A percentile compares a stretch with the other conserved stretches of the same genome.
phyloP scores from a whole-genome alignment of 371 early-diverging fungal species.

The Mucor indicus region DNA sequence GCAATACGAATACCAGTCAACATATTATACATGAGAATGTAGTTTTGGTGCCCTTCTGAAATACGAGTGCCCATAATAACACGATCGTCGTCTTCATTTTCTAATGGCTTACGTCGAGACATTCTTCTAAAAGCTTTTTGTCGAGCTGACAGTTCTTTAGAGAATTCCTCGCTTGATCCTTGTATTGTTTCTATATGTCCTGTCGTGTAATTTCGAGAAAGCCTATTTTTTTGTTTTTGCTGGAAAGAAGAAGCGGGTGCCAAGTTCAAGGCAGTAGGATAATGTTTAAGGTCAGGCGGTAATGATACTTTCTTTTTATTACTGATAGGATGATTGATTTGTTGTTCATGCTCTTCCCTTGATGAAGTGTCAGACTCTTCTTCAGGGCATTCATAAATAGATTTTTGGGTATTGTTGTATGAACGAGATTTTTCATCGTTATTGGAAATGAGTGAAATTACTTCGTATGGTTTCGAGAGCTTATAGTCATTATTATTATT shows the following conservation, averaged over 20 bases:
- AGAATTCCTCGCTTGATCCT: constrained; percentile 23
- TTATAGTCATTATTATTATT: constrained; percentile 2
- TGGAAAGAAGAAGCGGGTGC: constrained; percentile 17
- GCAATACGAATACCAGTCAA: constrained; percentile 83
- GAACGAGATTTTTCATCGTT: constrained; percentile 15
- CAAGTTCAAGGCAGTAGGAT: constrained; percentile 21
- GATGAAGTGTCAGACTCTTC: too few relatives aligned
- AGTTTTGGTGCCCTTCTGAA: constrained; percentile 59
- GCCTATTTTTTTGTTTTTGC: constrained; percentile 6
- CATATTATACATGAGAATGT: constrained; percentile 94
- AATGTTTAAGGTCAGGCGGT: constrained; percentile 8
- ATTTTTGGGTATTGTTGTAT: constrained; percentile 1
- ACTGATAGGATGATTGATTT: too few relatives aligned
- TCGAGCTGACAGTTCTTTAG: constrained; percentile 24
- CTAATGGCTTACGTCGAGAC: constrained; percentile 13
- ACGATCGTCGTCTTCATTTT: constrained; percentile 32
- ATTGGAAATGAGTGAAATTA: constrained; percentile 10
- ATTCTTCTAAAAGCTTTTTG: constrained; percentile 31
- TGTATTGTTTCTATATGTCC: neutral
- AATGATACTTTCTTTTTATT: neutral
- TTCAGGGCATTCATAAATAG: constrained; percentile 10
- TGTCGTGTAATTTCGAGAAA: constrained; percentile 8
- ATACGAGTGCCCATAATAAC: constrained; percentile 60
- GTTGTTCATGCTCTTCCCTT: too few relatives aligned
- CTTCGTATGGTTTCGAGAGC: constrained; percentile 2